Base-by-base conservation (phyloP, 108 stramenopile genomes). In the Discostella pseudostelligera region DNA sequence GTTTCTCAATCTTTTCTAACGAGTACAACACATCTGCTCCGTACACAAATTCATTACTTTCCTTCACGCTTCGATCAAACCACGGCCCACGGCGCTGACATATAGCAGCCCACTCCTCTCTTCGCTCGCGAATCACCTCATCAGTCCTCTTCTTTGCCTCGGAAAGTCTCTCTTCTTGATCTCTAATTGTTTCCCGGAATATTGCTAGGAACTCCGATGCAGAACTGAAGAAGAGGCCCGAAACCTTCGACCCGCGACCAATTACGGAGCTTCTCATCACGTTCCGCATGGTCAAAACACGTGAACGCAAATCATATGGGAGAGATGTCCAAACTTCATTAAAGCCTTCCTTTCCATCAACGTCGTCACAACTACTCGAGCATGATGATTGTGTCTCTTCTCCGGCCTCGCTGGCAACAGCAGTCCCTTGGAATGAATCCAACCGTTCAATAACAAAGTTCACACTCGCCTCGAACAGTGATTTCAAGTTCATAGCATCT, bases 401-500 rank as follows among this genome's bases (percentile, higher is more conserved):
- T 32, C 53, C 42, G 1, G 55, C 49, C 24, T 62, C 53, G 6
- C 16, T 42, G 50, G 12, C 29, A 21, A 17, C 29, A 21, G 44
- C 6, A n/a, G 17, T 39, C 0, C 66, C 67, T 24, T 76, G 74
- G 6, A 77, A 13, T 14, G 76, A 62, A 59, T 77, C 76, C 39
- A 77, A 51, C 16, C 76, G 67, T 24, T 56, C 42, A 13, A 77
- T 62, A 12, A 77, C 76, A 69, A 59, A 67, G 42, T 77, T 69
- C 16, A 69, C 68, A 60, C 76, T 77, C 12, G 68, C 62, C 57
- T 92, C 90, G 42, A 85, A 84, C 22, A 92, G 57, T 21, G 54
- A 44, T 39, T 78, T 74, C 28, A 92, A 37, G 45, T 72, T 56
- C 39, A 87, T 60, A 56, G 83, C 74, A 79, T 92, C 90, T 5